Base-by-base conservation (phyloP, 768 basidiomycete species). In the Suillus subluteus region DNA sequence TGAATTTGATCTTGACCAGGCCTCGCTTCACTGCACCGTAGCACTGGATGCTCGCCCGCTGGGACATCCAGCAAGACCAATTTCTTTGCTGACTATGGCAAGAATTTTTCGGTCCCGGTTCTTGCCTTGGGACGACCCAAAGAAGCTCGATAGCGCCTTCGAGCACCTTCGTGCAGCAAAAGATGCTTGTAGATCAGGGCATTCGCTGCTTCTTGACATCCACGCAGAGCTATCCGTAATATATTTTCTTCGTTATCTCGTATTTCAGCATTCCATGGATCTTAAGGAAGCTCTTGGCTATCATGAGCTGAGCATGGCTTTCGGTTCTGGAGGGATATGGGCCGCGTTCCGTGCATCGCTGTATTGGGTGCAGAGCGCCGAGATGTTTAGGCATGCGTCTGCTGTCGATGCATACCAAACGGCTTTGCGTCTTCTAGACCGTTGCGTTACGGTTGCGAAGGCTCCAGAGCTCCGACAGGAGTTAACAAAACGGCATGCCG, bases 1-100 rank as follows among this genome's bases (percentile, higher is more conserved):
- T 56, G 76, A 76, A 65, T 65, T 69, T 32, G 76, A 77, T 54
- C 70, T 76, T 32, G 73, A 77, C 11, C 69, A 69, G 54, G 76
- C 75, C 8, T 48, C 63, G 21, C 26, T 73, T 23, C 62, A 70
- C 58, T 76, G 74, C 58, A 62, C 50, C 58, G 43, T 61, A 18
- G 66, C 65, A 30, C 48, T 70, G 56, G 67, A 50, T 37, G 58
- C 48, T 46, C 54, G 54, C 4, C 0, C 46, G 40, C 37, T 50
- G 32, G 62, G 72, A 5, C 68, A 71, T 38, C 58, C 70, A 16
- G 62, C 65, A 35, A 69, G 68, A 38, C 68, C 68, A 44, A 37
- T 68, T 18, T 72, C 72, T 46, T 65, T 69, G 23, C 59, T 75
- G 26, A 41, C 72, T 13, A 67, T 74, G 21, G 68, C 72, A n/a